Evolutionary conservation across 1,284 basidiomycete species (phyloP), one percentile per base, ranked within the genome.

Genomic region (Coniophora puteana): DNA sequence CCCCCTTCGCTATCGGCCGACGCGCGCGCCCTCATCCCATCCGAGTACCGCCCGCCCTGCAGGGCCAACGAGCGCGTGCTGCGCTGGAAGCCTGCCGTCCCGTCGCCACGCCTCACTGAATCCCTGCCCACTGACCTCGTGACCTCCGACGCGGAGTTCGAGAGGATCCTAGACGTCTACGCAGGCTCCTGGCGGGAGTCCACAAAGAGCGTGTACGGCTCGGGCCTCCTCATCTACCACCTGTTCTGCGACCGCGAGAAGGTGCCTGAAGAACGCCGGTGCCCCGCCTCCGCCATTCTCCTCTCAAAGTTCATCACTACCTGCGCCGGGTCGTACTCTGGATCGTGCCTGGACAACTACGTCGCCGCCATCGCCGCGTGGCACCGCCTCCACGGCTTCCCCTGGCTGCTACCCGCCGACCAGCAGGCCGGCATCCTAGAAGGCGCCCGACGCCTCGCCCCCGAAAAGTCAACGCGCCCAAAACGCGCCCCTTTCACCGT

Each of bases 311-410:
- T 54, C 43, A n/a, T 60, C 3, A 28, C 57, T 0, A 41, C 29
- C 8, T 27, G 38, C 6, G 52, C 54, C 1, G 59, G 57, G 1
- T 16, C 38, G 1, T 60, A 59, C 31, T 28, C 54, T 4, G 50
- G 50, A 0, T 32, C 16, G 7, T 48, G 57, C 1, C 11, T 62
- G 0, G 31, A 32, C 0, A 65, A 63, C 47, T 68, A 65, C 34
- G 12, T 60, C 0, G 50, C 38, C 6, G 60, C 48, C 0, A 34
- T 69, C 0, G 47, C 53, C 0, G 64, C 65, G 4, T 65, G 64
- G 65, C 64, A 67, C 45, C 52, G 58, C 0, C 24, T 68, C 0
- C 66, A 69, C 43, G 51, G 60, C 1, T 18, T 55, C 0, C 13
- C 8, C 0, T 67, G 63, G 62, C 11, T n/a, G 0, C 40, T 57